Base-by-base conservation (phyloP, 2,329 filamentous ascomycete genomes). In the Aspergillus intermedius region DNA sequence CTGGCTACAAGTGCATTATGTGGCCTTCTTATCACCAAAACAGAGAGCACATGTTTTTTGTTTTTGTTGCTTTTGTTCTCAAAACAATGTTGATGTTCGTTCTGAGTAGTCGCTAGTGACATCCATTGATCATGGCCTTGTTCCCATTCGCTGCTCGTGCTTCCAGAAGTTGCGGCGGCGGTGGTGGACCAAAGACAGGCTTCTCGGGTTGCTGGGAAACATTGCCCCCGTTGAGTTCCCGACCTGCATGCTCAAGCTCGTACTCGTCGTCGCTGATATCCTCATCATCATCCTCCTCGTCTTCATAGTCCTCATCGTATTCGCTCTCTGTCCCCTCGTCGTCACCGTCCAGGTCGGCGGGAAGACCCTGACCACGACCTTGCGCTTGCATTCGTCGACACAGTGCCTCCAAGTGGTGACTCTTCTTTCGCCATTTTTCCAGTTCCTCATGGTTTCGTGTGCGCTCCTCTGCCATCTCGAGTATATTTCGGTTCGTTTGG, bases 321-420 rank as follows among this genome's bases (percentile, higher is more conserved):
- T 82, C 64, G 52, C 64, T 67, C 49, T 67, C 64, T 13, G 64
- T 67, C 32, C 63, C 63, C 45, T 67, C 64, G 21, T 67, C 64
- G 55, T 78, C 68, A 28, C 69, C 68, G 66, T 82, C 83, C 55
- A 80, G 75, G 55, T 79, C 80, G 54, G 74, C 78, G 48, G 74
- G 79, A 72, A 81, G 76, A 49, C 82, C 83, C 50, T 87, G 80
- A 48, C 89, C 89, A 51, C 91, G 84, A 13, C 91, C 91, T 63
- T 96, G 91, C 56, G 88, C 87, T 69, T 97, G 91, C 89, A 97
- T 95, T 61, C 90, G 88, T 54, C 93, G 87, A 71, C 95, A 95
- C 61, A 97, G 87, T 65, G 88, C 90, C 71, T 91, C 91, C 49
- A 98, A 82, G 69, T 95, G 94, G 53, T 89, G 86, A 61, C 90